Percentiles rank a stretch among this genome's conserved stretches.
Evolutionary conservation across 768 basidiomycete species (phyloP).

Genomic region (Mycena venus): DNA sequence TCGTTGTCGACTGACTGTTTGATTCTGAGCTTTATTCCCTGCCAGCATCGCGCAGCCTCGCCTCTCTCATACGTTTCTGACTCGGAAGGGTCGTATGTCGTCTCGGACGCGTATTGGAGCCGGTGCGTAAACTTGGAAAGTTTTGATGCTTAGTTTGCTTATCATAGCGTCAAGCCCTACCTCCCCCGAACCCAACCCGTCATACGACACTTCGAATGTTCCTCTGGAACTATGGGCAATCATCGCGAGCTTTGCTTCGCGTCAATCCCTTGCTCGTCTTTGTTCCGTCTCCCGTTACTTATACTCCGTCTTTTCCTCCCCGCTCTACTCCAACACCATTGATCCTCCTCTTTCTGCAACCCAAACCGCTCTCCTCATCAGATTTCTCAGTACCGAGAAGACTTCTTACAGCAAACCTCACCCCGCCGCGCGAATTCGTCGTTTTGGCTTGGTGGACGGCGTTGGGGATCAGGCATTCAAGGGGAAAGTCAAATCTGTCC

Average conservation of each 20-base stretch:
- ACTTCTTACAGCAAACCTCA: not conserved
- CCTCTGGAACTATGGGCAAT: slow-evolving; percentile 14
- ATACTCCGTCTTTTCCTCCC: not conserved
- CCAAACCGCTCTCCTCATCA: slow-evolving; percentile 6
- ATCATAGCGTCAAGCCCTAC: not conserved
- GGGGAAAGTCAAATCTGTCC: not conserved
- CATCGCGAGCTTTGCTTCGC: slow-evolving; percentile 1
- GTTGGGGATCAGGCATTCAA: not conserved
- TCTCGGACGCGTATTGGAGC: not conserved
- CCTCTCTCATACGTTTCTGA: too few relatives aligned
- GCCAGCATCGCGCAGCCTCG: too few relatives aligned
- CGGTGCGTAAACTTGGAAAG: not conserved
- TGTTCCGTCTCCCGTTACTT: slow-evolving; percentile 21
- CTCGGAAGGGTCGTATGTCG: too few relatives aligned
- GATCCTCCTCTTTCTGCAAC: not conserved
- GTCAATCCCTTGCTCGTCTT: slow-evolving; percentile 14
- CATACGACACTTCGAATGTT: not conserved
- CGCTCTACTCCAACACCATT: slow-evolving; percentile 8
- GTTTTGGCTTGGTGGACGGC: not conserved
- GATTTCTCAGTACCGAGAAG: not conserved
- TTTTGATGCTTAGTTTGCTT: not conserved
- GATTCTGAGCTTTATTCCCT: too few relatives aligned
- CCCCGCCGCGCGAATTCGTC: not conserved
- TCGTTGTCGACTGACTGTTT: too few relatives aligned
- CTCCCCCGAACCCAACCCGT: not conserved